Conservation (phyloP, 2,329 filamentous ascomycete genomes). For the Penicillium sp. region DNA sequence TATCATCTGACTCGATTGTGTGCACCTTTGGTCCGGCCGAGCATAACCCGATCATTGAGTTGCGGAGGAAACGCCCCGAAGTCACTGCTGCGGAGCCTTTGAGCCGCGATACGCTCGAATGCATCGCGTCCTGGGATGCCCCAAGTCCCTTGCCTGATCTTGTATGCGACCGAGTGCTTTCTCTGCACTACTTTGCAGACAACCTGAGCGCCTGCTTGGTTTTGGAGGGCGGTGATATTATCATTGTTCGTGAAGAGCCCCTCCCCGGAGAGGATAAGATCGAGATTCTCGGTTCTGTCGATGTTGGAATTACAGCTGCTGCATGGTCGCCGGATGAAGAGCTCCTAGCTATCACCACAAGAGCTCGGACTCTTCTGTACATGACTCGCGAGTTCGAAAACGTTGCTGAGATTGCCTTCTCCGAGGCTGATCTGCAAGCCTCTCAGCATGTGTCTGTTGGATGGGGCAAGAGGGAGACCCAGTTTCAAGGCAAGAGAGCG, state of each 20-base stretch:
- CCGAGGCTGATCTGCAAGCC: slow-evolving; percentile 75
- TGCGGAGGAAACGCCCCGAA: slow-evolving; percentile 57
- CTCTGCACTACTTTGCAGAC: slow-evolving; percentile 83
- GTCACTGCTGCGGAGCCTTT: slow-evolving; percentile 46
- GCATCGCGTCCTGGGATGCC: slow-evolving; percentile 86
- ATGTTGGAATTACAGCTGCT: slow-evolving; percentile 86
- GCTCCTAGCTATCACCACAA: slow-evolving; percentile 79
- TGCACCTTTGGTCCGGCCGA: slow-evolving; percentile 81
- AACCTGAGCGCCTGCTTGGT: slow-evolving; percentile 77
- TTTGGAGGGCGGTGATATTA: slow-evolving; percentile 86
- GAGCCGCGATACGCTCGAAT: slow-evolving; percentile 46
- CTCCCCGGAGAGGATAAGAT: slow-evolving; percentile 73
- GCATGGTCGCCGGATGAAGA: slow-evolving; percentile 96
- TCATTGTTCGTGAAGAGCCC: slow-evolving; percentile 76
- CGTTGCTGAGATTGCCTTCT: slow-evolving; percentile 73
- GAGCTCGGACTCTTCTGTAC: slow-evolving; percentile 76
- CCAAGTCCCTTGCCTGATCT: slow-evolving; percentile 78
- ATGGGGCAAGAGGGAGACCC: slow-evolving; percentile 97
- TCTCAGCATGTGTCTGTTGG: slow-evolving; percentile 95
- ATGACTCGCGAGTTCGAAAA: slow-evolving; percentile 93
- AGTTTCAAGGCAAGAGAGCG: slow-evolving; percentile 91
- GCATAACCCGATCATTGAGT: slow-evolving; percentile 71
- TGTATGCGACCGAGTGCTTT: slow-evolving; percentile 73
- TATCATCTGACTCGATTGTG: slow-evolving; percentile 73
- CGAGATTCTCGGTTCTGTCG: slow-evolving; percentile 93